Base-by-base conservation (phyloP, 352 stramenopile species). In the Globisporangium carolinianum region DNA sequence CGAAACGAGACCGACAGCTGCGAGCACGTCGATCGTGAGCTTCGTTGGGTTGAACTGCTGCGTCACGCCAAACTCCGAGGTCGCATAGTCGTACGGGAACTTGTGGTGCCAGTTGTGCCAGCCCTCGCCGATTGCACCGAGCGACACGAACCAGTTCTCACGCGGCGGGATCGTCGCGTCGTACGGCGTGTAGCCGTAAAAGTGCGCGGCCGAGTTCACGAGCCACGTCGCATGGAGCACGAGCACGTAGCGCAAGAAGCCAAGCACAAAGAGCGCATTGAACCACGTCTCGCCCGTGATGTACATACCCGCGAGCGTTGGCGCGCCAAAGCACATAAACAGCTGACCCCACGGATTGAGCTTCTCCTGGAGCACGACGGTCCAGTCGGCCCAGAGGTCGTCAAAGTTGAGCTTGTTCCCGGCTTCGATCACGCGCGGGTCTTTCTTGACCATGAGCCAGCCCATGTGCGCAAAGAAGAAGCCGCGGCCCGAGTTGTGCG, bases 41-140 rank as follows among this genome's bases (percentile, higher is more conserved):
- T 99, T 99, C 43, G 91, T 98, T 7, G 97, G 97, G 76, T 99
- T 99, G 81, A 98, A 99, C 75, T 99, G 97, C 57, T 73, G 76
- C 7, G 82, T 91, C 54, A 97, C 81, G 42, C 97, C 97, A 68
- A 98, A 98, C 79, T 99, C 97, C 52, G 85, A 97, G n/a, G 97
- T 95, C 53, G 96, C 94, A 77, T 99, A 99, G 70, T 99, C 97
- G 82, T 98, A 99, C 53, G 97, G 97, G 72, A 99, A 99, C 76
- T 99, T 98, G 91, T 99, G 97, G 76, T 99, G 97, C 96, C 96
- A 99, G 83, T 98, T 99, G 83, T 99, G 96, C 95, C 95, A 99
- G 71, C 95, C 96, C 71, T 99, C 96, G 37, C 97, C 97, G 17
- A 99, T 89, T 43, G 96, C 90, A 55, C 94, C 93, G 55, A 98